Percentiles rank a stretch among this genome's conserved stretches.
Conservation (phyloP, 2,329 filamentous ascomycete species). For the Nemania sp. region DNA sequence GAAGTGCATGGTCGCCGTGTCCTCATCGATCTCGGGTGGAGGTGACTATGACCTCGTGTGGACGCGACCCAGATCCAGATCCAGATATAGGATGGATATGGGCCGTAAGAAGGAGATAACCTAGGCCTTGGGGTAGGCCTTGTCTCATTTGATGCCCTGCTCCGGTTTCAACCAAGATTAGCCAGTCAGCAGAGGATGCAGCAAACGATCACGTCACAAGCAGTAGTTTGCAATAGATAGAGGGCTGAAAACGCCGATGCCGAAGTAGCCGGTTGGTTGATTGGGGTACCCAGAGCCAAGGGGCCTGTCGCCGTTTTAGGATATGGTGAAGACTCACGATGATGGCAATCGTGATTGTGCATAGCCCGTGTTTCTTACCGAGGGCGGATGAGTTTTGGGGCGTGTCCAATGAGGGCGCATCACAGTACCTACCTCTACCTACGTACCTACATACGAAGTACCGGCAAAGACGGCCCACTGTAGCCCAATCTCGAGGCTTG, state of each 20-base stretch:
- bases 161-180: conserved; percentile 18
- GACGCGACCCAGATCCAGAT: conserved; percentile 13
- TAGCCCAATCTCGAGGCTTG: no score
- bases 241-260: not conserved
- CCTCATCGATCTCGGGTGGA: not conserved
- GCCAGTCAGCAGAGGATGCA: conserved; percentile 4
- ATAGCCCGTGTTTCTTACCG: not conserved
- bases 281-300: conserved; percentile 15
- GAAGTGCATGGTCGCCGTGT: conserved; percentile 34
- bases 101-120: not conserved
- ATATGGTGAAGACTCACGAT: conserved; percentile 25
- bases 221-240: not conserved
- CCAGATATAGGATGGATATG: conserved; percentile 5
- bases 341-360: not conserved
- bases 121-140: not conserved
- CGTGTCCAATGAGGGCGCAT: not conserved
- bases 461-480: no score
- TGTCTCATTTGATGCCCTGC: conserved; percentile 7
- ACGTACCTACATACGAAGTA: conserved; percentile 2
- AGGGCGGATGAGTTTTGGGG: not conserved
- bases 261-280: conserved; percentile 7
- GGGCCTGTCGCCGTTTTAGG: conserved; percentile 8
- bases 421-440: not conserved
- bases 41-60: conserved; percentile 5
- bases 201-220: conserved; percentile 11